Conservation (phyloP, 495 filamentous ascomycete species). For the Aspergillus ostianus region DNA sequence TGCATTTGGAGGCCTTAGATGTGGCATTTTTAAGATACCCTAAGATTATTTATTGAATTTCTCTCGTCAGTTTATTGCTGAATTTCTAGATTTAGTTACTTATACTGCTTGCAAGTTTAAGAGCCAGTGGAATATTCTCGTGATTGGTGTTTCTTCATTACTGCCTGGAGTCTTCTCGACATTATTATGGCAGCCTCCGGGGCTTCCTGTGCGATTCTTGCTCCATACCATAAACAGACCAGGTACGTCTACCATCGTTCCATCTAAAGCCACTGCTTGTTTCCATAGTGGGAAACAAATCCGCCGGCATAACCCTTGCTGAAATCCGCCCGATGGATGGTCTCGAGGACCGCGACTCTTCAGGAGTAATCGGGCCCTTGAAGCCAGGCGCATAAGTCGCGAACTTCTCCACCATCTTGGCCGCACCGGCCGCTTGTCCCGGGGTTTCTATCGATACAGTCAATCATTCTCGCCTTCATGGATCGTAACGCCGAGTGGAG, state of each 20-base stretch:
- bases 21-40: slow-evolving; percentile 7
- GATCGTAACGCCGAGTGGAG: too few relatives aligned
- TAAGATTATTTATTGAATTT: neutral
- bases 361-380: slow-evolving; percentile 40
- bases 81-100: neutral
- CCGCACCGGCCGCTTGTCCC: neutral
- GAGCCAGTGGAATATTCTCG: too few relatives aligned
- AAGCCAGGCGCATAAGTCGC: slow-evolving; percentile 42
- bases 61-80: neutral
- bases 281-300: slow-evolving; percentile 51
- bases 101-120: too few relatives aligned
- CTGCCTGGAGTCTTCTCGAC: too few relatives aligned
- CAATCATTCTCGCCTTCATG: neutral
- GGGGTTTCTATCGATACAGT: neutral
- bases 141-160: too few relatives aligned
- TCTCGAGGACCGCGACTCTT: slow-evolving; percentile 35
- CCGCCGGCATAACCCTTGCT: slow-evolving; percentile 43
- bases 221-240: neutral
- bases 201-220: too few relatives aligned
- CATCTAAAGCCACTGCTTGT: slow-evolving; percentile 34
- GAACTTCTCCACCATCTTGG: neutral
- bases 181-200: too few relatives aligned
- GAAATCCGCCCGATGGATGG: slow-evolving; percentile 43
- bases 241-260: too few relatives aligned
- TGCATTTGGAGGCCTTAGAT: slow-evolving; percentile 5